Percentiles rank a stretch among this genome's conserved stretches.
Conservation (phyloP, 2,329 filamentous ascomycete species). For the Monosporascus ibericus region DNA sequence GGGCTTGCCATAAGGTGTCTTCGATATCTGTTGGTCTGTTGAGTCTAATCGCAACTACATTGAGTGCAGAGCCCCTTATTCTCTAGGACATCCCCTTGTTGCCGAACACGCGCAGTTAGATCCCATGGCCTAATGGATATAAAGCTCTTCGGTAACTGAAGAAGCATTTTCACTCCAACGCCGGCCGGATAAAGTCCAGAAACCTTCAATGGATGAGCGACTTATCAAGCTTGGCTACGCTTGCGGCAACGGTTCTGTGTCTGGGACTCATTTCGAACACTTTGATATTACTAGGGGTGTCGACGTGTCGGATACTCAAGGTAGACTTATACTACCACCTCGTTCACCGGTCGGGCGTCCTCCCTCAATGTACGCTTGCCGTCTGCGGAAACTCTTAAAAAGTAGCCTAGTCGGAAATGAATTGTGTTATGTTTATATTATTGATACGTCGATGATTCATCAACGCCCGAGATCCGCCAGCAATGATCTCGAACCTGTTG, state of each 20-base stretch:
- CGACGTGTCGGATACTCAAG: conserved; percentile 18
- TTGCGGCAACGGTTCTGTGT: conserved; percentile 10
- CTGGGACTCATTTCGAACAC: not conserved
- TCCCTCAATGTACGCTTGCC: conserved; percentile 10
- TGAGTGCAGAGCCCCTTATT: no score
- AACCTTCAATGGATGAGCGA: not conserved
- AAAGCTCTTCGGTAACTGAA: not conserved
- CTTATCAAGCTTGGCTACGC: conserved; percentile 12
- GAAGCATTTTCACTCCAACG: not conserved
- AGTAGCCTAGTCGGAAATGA: not conserved
- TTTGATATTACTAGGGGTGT: conserved; percentile 12
- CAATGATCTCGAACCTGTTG: conserved; percentile 6
- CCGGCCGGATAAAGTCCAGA: not conserved
- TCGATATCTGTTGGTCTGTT: no score
- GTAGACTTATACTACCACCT: conserved; percentile 15
- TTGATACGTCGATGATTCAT: conserved; percentile 17
- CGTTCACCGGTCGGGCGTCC: conserved; percentile 1
- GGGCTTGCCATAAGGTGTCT: no score
- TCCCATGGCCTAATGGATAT: no score
- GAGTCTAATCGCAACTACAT: no score
- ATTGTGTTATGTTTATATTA: conserved; percentile 7
- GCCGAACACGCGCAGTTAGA: no score
- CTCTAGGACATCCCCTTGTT: no score
- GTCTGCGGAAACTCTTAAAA: not conserved
- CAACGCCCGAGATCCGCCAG: conserved; percentile 11